Percentiles rank a stretch among this genome's conserved stretches.
Evolutionary conservation across 2,329 filamentous ascomycete species (phyloP).

Genomic region (Basipetospora sp.): DNA sequence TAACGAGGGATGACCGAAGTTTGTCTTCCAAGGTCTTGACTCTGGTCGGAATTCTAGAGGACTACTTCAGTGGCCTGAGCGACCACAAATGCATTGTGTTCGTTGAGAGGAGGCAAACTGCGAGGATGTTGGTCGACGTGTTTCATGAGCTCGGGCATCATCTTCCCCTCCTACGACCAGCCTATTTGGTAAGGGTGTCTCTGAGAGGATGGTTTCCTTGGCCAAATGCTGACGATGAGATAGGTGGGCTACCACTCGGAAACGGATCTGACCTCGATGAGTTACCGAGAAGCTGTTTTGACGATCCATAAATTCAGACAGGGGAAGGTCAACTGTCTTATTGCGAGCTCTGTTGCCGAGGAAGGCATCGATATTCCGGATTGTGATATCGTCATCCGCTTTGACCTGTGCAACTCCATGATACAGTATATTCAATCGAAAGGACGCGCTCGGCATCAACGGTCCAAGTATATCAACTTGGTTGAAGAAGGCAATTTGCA

Average conservation of each 20-base stretch:
- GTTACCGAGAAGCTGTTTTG: conserved; percentile 59
- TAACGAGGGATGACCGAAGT: conserved; percentile 17
- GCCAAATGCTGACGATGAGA: conserved; percentile 21
- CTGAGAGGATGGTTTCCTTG: not conserved
- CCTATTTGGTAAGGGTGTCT: conserved; percentile 40
- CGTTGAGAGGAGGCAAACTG: conserved; percentile 64
- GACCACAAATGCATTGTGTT: conserved; percentile 72
- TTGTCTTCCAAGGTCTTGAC: conserved; percentile 61
- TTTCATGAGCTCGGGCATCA: conserved; percentile 42
- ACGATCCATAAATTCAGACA: conserved; percentile 51
- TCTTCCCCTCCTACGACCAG: conserved; percentile 43
- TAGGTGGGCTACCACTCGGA: conserved; percentile 17
- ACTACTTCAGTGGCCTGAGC: conserved; percentile 44
- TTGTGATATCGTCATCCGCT: conserved; percentile 55
- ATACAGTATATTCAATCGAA: conserved; percentile 93
- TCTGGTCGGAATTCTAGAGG: conserved; percentile 44
- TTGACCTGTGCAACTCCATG: conserved; percentile 76
- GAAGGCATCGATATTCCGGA: conserved; percentile 55
- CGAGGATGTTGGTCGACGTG: conserved; percentile 54
- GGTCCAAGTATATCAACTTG: conserved; percentile 78
- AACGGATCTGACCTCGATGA: conserved; percentile 44
- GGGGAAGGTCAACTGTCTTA: conserved; percentile 46
- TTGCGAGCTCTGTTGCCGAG: conserved; percentile 53
- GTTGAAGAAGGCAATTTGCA: conserved; percentile 52
- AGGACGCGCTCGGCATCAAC: conserved; percentile 63